Evolutionary conservation across 176 grass and related monocot genomes (phyloP).

Genomic region (Calamus simplicifolius): DNA sequence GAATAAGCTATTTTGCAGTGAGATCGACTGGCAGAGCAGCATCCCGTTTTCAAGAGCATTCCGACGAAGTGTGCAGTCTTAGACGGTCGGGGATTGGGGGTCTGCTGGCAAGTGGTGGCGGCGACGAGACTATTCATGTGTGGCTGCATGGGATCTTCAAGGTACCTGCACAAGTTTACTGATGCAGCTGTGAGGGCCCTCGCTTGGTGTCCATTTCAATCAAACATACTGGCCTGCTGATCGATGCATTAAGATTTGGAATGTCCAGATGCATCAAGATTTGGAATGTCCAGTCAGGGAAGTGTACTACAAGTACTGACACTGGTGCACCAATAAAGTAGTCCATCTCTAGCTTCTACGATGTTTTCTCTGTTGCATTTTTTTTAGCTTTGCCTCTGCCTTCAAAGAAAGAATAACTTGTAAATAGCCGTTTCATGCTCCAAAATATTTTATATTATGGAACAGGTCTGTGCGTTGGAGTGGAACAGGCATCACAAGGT

Average conservation of each 20-base stretch:
- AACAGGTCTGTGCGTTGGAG: slow-evolving; percentile 32
- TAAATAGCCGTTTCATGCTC: too few relatives aligned
- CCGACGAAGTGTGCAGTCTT: slow-evolving; percentile 25
- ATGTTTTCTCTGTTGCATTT: too few relatives aligned
- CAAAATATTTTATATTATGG: not conserved
- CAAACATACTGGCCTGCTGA: slow-evolving; percentile 22
- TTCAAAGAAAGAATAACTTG: too few relatives aligned
- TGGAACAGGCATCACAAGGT: slow-evolving; percentile 39
- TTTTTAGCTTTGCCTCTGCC: too few relatives aligned
- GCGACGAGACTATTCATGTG: slow-evolving; percentile 20
- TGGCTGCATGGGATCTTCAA: slow-evolving; percentile 20
- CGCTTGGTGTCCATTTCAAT: slow-evolving; percentile 31
- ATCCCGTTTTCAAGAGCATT: slow-evolving; percentile 8
- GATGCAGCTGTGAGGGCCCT: slow-evolving; percentile 28
- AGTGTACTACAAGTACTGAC: slow-evolving; percentile 16
- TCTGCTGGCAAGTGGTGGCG: slow-evolving; percentile 25
- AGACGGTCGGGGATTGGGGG: slow-evolving; percentile 24
- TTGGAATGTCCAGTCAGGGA: slow-evolving; percentile 23
- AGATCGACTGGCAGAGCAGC: slow-evolving; percentile 10
- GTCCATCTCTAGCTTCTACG: not conserved
- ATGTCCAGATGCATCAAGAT: slow-evolving; percentile 32
- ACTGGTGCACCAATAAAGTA: slow-evolving; percentile 19
- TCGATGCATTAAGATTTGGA: slow-evolving; percentile 17
- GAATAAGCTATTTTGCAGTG: slow-evolving; percentile 6
- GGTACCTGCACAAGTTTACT: slow-evolving; percentile 22